A percentile compares a stretch with the other conserved stretches of the same genome.
phyloP scores from a whole-genome alignment of 768 basidiomycete genomes.

The Phaeotremella skinneri region DNA sequence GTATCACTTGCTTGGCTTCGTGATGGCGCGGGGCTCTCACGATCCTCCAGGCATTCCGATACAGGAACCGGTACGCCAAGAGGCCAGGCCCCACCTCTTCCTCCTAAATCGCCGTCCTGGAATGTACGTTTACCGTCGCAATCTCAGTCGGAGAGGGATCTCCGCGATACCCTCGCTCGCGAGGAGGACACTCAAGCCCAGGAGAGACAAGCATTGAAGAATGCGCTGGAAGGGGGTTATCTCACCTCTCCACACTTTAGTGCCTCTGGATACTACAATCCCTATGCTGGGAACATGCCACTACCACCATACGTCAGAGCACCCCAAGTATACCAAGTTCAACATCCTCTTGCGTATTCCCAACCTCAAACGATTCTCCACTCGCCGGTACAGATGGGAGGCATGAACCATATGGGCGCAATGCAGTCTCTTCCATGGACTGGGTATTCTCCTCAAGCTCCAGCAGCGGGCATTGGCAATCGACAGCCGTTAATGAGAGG shows the following conservation, averaged over 20 bases:
- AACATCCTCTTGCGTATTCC: conserved; percentile 3
- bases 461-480: too few relatives aligned
- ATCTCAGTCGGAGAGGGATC: not conserved
- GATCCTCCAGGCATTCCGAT: not conserved
- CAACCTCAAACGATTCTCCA: conserved; percentile 3
- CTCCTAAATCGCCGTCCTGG: conserved; percentile 10
- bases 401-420: not conserved
- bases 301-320: not conserved
- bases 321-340: not conserved
- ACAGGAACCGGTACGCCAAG: not conserved
- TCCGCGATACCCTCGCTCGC: not conserved
- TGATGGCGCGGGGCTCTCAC: conserved; percentile 1
- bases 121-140: not conserved
- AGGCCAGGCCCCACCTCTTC: not conserved
- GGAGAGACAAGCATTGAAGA: not conserved
- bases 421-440: not conserved
- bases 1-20: conserved; percentile 26
- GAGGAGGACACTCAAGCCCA: not conserved
- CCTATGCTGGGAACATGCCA: not conserved
- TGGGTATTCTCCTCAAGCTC: too few relatives aligned
- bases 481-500: not conserved
- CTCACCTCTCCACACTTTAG: not conserved
- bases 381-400: not conserved
- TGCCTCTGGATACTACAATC: not conserved
- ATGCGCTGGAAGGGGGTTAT: not conserved